Evolutionary conservation across 2,329 filamentous ascomycete genomes (phyloP), one percentile per base, ranked within the genome.

Genomic region (Lachnellula arida): DNA sequence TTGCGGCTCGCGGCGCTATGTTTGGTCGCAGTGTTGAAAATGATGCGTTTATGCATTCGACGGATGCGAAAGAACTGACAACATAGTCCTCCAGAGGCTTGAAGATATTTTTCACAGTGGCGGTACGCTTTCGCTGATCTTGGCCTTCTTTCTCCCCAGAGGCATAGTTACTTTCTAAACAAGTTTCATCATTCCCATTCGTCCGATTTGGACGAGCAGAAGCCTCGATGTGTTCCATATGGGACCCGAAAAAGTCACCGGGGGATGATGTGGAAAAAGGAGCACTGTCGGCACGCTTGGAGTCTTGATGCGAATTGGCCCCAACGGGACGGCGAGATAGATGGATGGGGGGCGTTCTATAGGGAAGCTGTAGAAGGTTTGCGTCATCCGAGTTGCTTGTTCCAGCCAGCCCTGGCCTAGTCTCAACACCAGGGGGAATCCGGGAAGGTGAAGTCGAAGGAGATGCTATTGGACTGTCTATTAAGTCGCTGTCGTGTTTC

Each of bases 31-130:
- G 72, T 1, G 80, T 80, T 39, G 79, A 75, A 67, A 96, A 96
- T 0, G 91, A 92, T 14, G 76, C 77, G 68, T 94, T 95, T n/a
- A 96, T 72, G 60, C 81, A 85, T 51, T 87, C 79, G 62, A 85
- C 85, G 0, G 85, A 85, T 53, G 81, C 80, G 65, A 95, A 89
- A 63, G 81, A 87, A 19, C 74, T 71, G 49, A 84, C 74, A 42
- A 96, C 80, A 67, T 94, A 93, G 58, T 91, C 87, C 71, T 96
- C 90, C 14, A 96, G 69, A 5, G 80, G 79, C 58, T 82, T 85
- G 70, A 96, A 96, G 11, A 93, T 82, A 39, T 75, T 77, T 65
- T 80, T 84, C 2, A 78, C 17, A 19, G 46, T 47, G 44, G 54
- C 53, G 25, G 49, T 43, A 57, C 37, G 72, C 64, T 51, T 80